Evolutionary conservation across 148 eudicot genomes (phyloP), one percentile per base, ranked within the genome.

Genomic region (Chenopodium quinoa): DNA sequence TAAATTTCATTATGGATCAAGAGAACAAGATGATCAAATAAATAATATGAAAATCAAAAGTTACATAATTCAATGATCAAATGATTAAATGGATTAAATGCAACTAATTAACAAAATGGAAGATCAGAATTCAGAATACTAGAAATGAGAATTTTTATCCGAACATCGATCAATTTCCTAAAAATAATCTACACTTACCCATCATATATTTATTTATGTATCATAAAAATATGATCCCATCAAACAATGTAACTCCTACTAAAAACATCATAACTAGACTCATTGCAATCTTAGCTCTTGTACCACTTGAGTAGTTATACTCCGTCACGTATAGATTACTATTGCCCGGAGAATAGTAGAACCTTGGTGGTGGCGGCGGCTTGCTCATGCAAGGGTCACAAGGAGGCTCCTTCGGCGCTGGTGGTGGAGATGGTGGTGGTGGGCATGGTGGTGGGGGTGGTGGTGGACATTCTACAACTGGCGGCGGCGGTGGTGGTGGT

Each of bases 391-490:
- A 81, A 62, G 83, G 79, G 25, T 3, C 29, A 67, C 83, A 81
- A 17, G 83, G 73, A 32, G 64, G 65, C n/a, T 74, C 71, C 82
- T 80, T 80, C 1, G 89, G 86, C 47, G 85, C 86, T 0, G 84
- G 79, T 10, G 80, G 75, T 5, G 91, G 89, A 2, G 88, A 74
- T 1, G 84, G 77, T 3, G 84, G 87, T 0, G 85, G 73, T 16
- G 84, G 62, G 62, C 62, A 79, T 6, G 86, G 87, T 0, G 90
- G 88, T 0, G 90, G 85, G 0, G 85, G 86, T 3, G 88, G 83
- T 1, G 83, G 87, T 7, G 92, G 88, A 13, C 80, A 82, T 17
- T 9, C 70, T 7, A 75, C 75, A 11, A 79, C 9, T 20, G 23
- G 52, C 2, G 75, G 52, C 2, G 77, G 77, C 0, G 63, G 83